phyloP scores from a whole-genome alignment of 2,329 filamentous ascomycete genomes.

The Talaromyces sp. region DNA sequence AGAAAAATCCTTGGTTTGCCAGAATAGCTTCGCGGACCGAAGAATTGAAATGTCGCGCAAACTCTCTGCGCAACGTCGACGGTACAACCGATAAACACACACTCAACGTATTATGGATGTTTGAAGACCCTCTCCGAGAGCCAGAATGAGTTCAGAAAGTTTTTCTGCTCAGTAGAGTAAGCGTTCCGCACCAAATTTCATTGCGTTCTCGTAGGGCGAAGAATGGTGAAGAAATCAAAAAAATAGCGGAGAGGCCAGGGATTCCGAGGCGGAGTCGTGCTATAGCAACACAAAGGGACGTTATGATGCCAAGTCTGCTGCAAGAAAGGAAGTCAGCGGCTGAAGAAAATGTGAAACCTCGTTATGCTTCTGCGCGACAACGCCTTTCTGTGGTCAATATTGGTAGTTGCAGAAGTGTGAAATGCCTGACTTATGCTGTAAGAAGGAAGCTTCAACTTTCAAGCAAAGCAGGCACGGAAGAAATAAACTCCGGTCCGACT shows the following conservation, averaged over 20 bases:
- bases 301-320: not conserved
- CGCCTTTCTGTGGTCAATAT: not conserved
- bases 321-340: not conserved
- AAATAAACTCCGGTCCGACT: not conserved
- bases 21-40: not conserved
- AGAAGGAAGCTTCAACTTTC: not conserved
- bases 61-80: not conserved
- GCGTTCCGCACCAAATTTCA: not conserved
- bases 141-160: not conserved
- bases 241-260: not conserved
- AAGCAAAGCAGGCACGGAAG: conserved; percentile 3
- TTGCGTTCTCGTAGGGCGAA: not conserved
- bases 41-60: conserved; percentile 1
- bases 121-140: not conserved
- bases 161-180: not conserved
- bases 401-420: not conserved
- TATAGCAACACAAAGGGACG: not conserved
- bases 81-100: not conserved
- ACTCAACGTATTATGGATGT: not conserved
- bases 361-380: not conserved
- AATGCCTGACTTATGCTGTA: not conserved
- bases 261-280: conserved; percentile 4
- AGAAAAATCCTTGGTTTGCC: too few relatives aligned
- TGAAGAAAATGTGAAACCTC: not conserved
- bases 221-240: not conserved